Conservation (phyloP, 225 moss, liverwort and hornwort genomes). For the Asterella californica region DNA sequence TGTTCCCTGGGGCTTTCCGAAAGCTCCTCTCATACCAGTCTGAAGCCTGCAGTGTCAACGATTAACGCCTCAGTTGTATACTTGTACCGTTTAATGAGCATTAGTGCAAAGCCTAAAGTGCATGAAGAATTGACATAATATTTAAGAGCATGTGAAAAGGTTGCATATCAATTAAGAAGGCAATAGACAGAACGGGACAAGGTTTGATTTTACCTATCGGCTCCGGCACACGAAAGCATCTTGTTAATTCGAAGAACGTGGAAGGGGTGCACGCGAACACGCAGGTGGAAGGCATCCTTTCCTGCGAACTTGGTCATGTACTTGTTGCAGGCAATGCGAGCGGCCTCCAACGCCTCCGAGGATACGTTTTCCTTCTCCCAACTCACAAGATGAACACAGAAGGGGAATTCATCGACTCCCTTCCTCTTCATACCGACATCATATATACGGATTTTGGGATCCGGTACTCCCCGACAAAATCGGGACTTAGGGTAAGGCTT, state of each 20-base stretch:
- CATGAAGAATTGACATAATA: background rate
- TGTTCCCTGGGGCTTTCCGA: constrained; percentile 71
- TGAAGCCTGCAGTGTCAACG: constrained; percentile 29
- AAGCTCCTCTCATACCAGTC: constrained; percentile 64
- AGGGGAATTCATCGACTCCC: constrained; percentile 76
- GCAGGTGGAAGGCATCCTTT: constrained; percentile 81
- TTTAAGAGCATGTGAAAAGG: background rate
- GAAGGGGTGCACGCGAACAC: constrained; percentile 81
- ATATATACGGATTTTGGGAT: constrained; percentile 87
- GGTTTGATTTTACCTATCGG: background rate
- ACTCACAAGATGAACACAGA: constrained; percentile 75
- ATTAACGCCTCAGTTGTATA: background rate
- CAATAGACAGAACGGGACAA: background rate
- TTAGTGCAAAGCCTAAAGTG: background rate
- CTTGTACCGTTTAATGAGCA: background rate
- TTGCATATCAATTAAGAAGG: background rate
- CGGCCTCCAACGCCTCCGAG: constrained; percentile 80
- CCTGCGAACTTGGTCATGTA: constrained; percentile 88
- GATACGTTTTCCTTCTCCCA: constrained; percentile 96
- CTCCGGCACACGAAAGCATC: constrained; percentile 36
- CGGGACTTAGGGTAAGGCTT: constrained; percentile 86
- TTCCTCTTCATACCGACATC: constrained; percentile 94
- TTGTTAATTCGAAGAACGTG: constrained; percentile 58
- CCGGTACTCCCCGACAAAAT: constrained; percentile 81
- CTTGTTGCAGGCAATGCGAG: constrained; percentile 88